A percentile compares a stretch with the other conserved stretches of the same genome.
Evolutionary conservation across 2,329 filamentous ascomycete genomes (phyloP).

Genomic region (Plectosphaerella cucumerina): DNA sequence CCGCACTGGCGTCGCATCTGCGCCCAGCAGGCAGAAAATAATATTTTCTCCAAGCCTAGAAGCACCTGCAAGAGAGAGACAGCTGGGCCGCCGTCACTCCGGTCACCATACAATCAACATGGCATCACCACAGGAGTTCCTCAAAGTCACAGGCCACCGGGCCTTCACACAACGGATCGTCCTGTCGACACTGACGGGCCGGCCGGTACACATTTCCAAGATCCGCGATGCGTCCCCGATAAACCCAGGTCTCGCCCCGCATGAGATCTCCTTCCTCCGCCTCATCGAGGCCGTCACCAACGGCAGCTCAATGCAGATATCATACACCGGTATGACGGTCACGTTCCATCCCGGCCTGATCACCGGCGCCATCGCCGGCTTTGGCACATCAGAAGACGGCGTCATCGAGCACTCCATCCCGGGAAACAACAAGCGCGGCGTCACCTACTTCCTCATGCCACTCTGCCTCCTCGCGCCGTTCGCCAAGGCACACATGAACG

Average conservation of each 20-base stretch:
- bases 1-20: background rate
- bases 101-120: slow-evolving; percentile 33
- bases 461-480: slow-evolving; percentile 90
- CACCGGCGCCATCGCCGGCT: slow-evolving; percentile 74
- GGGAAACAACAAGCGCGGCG: slow-evolving; percentile 69
- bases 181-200: slow-evolving; percentile 85
- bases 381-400: slow-evolving; percentile 66
- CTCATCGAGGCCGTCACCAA: slow-evolving; percentile 94
- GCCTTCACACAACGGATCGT: slow-evolving; percentile 80
- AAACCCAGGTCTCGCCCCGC: slow-evolving; percentile 80
- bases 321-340: slow-evolving; percentile 89
- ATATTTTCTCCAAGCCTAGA: slow-evolving; percentile 1
- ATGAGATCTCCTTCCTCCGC: slow-evolving; percentile 93
- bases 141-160: slow-evolving; percentile 81
- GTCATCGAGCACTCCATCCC: slow-evolving; percentile 80
- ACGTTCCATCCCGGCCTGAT: slow-evolving; percentile 91
- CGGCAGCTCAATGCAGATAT: slow-evolving; percentile 91
- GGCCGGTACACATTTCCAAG: slow-evolving; percentile 85
- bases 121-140: slow-evolving; percentile 45
- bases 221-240: slow-evolving; percentile 86
- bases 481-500: slow-evolving; percentile 84
- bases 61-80: background rate
- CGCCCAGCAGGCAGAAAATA: slow-evolving; percentile 1
- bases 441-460: slow-evolving; percentile 89
- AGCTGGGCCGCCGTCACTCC: slow-evolving; percentile 5